Conservation (phyloP, 305 asterid species). For the Rubia occidens region DNA sequence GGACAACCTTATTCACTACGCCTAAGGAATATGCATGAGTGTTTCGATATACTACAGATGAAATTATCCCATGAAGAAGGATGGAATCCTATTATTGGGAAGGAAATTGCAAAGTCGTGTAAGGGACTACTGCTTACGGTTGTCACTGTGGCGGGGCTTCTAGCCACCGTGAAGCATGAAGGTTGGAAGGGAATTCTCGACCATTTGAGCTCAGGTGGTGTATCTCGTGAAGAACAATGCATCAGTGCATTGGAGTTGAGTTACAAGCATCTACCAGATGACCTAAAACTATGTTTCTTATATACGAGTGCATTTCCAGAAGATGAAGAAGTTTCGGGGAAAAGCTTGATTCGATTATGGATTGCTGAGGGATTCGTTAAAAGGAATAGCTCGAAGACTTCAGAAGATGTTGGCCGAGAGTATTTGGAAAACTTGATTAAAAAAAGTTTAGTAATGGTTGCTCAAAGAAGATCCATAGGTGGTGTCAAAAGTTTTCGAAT, state of each 20-base stretch:
- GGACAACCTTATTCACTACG: not conserved
- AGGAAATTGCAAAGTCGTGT: not conserved
- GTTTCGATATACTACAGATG: not conserved
- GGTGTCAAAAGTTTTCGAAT: not conserved
- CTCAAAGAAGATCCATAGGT: not conserved
- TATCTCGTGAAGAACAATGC: not conserved
- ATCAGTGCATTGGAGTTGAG: not conserved
- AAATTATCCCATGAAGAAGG: not conserved
- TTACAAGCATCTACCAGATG: not conserved
- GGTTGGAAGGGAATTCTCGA: not conserved
- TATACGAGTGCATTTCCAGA: not conserved
- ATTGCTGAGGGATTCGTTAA: not conserved
- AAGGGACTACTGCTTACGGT: not conserved
- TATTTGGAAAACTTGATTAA: not conserved
- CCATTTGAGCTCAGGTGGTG: not conserved
- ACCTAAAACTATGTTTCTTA: not conserved
- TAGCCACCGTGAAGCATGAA: not conserved
- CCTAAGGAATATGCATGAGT: not conserved
- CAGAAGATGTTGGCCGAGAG: not conserved
- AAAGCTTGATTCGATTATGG: not conserved
- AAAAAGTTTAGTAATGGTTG: not conserved
- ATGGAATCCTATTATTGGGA: not conserved
- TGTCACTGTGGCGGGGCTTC: not conserved
- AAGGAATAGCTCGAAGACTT: not conserved
- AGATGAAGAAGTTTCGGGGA: not conserved